Evolutionary conservation across 169 alveolate genomes (phyloP).

Genomic region (Toxoplasma gondii): DNA sequence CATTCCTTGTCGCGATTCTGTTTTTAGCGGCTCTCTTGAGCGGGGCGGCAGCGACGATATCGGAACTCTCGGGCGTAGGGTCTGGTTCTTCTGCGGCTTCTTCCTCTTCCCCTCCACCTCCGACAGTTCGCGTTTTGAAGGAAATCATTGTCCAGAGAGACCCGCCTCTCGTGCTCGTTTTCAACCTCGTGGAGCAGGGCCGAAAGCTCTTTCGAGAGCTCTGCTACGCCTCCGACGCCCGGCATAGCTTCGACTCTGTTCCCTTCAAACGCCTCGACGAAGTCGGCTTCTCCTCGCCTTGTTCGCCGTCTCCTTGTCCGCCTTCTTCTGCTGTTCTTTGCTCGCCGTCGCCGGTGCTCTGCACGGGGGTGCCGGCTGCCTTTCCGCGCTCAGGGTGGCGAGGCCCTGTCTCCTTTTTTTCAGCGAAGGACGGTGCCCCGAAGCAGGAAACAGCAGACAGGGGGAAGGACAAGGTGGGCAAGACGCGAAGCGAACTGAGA

Average conservation of each 20-base stretch:
- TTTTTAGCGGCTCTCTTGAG: background rate
- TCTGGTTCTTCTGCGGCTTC: background rate
- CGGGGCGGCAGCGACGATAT: conserved; percentile 13
- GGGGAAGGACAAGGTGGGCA: background rate
- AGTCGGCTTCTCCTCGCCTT: background rate
- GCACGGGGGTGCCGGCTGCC: background rate
- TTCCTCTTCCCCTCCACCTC: background rate
- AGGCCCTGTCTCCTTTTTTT: background rate
- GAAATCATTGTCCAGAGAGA: conserved; percentile 33
- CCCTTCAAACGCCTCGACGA: conserved; percentile 30
- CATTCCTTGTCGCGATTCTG: too few species aligned
- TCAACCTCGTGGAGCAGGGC: conserved; percentile 52
- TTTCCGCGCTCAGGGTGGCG: background rate
- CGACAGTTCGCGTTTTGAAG: conserved; percentile 23
- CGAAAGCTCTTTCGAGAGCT: conserved; percentile 49
- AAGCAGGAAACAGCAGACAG: background rate
- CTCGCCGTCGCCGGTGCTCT: background rate
- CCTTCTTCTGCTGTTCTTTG: background rate
- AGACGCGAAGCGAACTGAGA: background rate
- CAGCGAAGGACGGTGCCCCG: background rate
- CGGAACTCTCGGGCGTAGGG: background rate
- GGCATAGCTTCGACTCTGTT: conserved; percentile 23
- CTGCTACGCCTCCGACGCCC: conserved; percentile 35
- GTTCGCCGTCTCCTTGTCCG: background rate
- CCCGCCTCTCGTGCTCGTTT: conserved; percentile 41